Base-by-base conservation (phyloP, 352 stramenopile genomes). In the Globisporangium radiosum region DNA sequence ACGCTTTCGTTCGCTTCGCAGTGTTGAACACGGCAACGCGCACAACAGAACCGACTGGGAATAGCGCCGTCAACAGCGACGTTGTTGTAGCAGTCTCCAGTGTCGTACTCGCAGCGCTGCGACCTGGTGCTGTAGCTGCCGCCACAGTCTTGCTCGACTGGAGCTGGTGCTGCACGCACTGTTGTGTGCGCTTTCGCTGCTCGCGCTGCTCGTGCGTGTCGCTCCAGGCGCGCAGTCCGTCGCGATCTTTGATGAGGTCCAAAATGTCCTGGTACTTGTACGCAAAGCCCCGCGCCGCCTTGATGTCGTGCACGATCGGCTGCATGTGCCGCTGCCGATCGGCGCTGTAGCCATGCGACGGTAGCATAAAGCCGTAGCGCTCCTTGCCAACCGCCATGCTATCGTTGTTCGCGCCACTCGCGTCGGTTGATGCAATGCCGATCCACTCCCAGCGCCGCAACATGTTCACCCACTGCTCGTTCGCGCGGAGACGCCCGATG, bases 211-310 rank as follows among this genome's bases (percentile, higher is more conserved):
- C 76, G 5, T 65, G 68, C 3, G 68, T 70, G 11, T 85, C 49
- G 63, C 73, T 89, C 79, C 79, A 89, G 7, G 75, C 79, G 19
- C 79, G 75, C 17, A 73, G 66, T 4, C 79, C 76, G 51, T 89
- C 73, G 5, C 77, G 72, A 8, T 89, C 79, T 38, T 83, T 76
- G 43, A 89, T 85, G 15, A 87, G 52, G 39, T 88, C 79, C 43
- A 89, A 54, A n/a, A 89, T 83, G 43, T 64, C 75, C 57, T 89
- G 77, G 40, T 87, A 89, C 59, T 88, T 79, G 67, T 89, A 89
- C 49, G 74, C 77, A 42, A 84, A 80, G 2, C 77, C 77, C 50
- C 75, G 68, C 19, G 73, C 65, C 4, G 65, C 52, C 37, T 84
- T 71, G 14, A 75, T 70, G 0, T 63, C 66, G 8, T 64, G 71